These are phyloP conservation scores for Cercophora sp. DNA, from an alignment of 495 filamentous ascomycete genomes.

Conservation along the genomic window DNA sequence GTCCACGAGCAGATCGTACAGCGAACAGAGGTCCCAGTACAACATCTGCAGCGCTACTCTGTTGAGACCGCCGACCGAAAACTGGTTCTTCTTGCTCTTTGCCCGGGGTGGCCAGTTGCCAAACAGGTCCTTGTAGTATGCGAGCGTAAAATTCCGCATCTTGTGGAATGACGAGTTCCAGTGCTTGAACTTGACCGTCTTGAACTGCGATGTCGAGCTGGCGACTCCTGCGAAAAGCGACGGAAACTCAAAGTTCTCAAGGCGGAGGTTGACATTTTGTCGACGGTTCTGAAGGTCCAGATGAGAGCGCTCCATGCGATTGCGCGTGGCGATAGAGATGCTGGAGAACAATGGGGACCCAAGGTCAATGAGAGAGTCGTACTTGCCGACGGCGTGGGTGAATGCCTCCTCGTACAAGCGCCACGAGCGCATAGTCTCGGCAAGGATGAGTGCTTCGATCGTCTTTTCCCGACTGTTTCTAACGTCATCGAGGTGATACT, in stretches of 20 bases:
- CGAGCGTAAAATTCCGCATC: conserved; percentile 69
- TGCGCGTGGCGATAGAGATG: conserved; percentile 66
- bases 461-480: conserved; percentile 82
- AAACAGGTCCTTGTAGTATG: conserved; percentile 76
- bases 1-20: conserved; percentile 89
- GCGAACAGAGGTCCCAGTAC: conserved; percentile 77
- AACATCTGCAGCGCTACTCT: conserved; percentile 74
- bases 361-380: conserved; percentile 65
- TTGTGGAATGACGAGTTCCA: conserved; percentile 73
- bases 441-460: conserved; percentile 81
- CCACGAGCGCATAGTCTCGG: conserved; percentile 77
- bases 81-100: conserved; percentile 84
- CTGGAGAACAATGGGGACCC: conserved; percentile 63
- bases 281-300: conserved; percentile 71
- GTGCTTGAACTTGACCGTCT: conserved; percentile 71
- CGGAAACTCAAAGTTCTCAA: conserved; percentile 84
- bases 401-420: conserved; percentile 87
- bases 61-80: conserved; percentile 81
- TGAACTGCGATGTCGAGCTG: conserved; percentile 73
- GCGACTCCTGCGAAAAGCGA: conserved; percentile 85
- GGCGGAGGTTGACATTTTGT: conserved; percentile 59
- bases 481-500: conserved; percentile 74
- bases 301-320: conserved; percentile 74
- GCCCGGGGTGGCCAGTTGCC: conserved; percentile 95
- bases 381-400: conserved; percentile 87